Conservation (phyloP, 106 monocot species). For the Allium cepa region DNA sequence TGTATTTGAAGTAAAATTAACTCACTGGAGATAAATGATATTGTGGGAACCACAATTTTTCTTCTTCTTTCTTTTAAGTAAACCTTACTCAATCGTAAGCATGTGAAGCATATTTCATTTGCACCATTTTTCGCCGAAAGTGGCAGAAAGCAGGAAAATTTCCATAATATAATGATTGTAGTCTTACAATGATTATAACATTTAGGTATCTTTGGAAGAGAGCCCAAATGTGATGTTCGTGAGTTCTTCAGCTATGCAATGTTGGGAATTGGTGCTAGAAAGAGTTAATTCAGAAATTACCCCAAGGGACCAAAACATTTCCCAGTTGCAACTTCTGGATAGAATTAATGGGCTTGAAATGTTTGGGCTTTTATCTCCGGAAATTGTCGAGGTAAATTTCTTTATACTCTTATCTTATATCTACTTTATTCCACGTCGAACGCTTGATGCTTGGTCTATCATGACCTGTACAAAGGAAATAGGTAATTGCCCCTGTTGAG, state of each 20-base stretch:
- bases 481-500: background rate
- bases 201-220: slow-evolving; percentile 52
- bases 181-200: too few relatives aligned
- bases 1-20: too few relatives aligned
- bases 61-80: too few relatives aligned
- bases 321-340: slow-evolving; percentile 14
- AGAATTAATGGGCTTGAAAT: slow-evolving; percentile 57
- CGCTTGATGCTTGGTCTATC: too few relatives aligned
- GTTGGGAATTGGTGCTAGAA: slow-evolving; percentile 51
- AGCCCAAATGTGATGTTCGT: slow-evolving; percentile 33
- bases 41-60: too few relatives aligned
- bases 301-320: slow-evolving; percentile 22
- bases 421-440: background rate
- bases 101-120: too few relatives aligned
- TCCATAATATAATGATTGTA: too few relatives aligned
- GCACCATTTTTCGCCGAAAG: too few relatives aligned
- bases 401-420: background rate
- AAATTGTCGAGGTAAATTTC: slow-evolving; percentile 45
- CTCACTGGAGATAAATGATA: too few relatives aligned
- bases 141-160: too few relatives aligned
- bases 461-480: background rate
- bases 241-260: slow-evolving; percentile 26
- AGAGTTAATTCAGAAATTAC: slow-evolving; percentile 48
- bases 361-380: slow-evolving; percentile 66
- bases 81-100: too few relatives aligned